Percentiles rank a stretch among this genome's conserved stretches.
phyloP scores from a whole-genome alignment of 257 asterid species.

The Rhazya stricta region DNA sequence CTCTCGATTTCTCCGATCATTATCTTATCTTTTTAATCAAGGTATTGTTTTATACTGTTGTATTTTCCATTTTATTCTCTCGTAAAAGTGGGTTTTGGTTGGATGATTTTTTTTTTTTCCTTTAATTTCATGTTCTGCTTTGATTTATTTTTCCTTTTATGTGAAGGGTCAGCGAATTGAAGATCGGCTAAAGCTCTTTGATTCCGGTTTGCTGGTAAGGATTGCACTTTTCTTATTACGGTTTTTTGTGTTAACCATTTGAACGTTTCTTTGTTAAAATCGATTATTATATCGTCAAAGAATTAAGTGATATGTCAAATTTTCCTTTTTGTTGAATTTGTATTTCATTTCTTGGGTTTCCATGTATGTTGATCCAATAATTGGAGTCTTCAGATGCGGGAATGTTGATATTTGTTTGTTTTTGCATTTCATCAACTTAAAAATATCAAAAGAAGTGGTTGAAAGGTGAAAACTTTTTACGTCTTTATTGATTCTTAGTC shows the following conservation, averaged over 20 bases:
- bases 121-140: not conserved
- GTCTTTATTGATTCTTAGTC: not conserved
- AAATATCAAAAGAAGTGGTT: not conserved
- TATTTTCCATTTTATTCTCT: not conserved
- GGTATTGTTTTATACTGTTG: not conserved
- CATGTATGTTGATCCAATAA: not conserved
- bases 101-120: not conserved
- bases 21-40: slow-evolving; percentile 9
- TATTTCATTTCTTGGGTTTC: not conserved
- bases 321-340: too few relatives aligned
- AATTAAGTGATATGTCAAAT: not conserved
- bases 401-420: not conserved
- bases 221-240: not conserved
- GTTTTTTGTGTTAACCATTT: not conserved
- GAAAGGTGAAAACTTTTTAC: not conserved
- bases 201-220: not conserved
- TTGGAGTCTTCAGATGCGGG: not conserved
- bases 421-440: not conserved
- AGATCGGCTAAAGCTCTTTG: slow-evolving; percentile 18
- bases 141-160: not conserved
- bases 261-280: not conserved
- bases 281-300: not conserved
- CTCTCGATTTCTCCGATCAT: slow-evolving; percentile 21
- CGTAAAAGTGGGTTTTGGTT: not conserved
- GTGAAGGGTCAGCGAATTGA: slow-evolving; percentile 2